Evolutionary conservation across 441 rosid species (phyloP), one percentile per base, ranked within the genome.

Genomic region (Breynia disticha): DNA sequence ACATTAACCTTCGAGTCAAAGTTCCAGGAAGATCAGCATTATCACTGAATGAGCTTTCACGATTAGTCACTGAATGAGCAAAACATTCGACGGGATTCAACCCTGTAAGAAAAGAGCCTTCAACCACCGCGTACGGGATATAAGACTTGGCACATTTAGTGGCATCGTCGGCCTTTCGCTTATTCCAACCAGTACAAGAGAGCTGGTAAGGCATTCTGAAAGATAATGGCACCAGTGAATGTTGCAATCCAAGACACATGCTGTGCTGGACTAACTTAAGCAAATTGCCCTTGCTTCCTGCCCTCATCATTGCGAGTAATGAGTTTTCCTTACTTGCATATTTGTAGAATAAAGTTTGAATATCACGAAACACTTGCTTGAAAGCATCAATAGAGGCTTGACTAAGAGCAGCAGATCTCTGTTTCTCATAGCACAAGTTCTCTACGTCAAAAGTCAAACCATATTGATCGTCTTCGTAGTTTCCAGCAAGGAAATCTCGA

Each of bases 21-120:
- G 97, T 77, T 62, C 97, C 99, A 0, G 99, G 99, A 41, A 94
- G 89, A 77, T 94, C 95, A 54, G 97, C 99, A 70, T 94, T 87
- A 56, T 84, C 99, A 50, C 97, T 77, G 39, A 94, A 94, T 14
- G 97, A 87, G 70, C 87, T 79, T 35, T 87, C 89, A 43, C 99
- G 77, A 55, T 76, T 82, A 15, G 90, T 87, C 11, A 87, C 90
- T 1, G 99, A 94, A 69, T 94, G 96, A 63, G 79, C 79, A 65
- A 94, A 94, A 64, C 84, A 73, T 61, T 94, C 99, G 4, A 76
- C 16, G 11, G 99, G 99, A 69, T 87, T 94, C 67, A 90, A 64
- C 48, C 99, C 99, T 0, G 78, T 61, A 47, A 86, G 44, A 54
- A 90, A 94, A 44, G 95, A 94, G 62, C 70, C 82, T 71, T 76